These are phyloP conservation scores for Globisporangium canariense DNA, from an alignment of 352 stramenopile species.

Conservation along the genomic window DNA sequence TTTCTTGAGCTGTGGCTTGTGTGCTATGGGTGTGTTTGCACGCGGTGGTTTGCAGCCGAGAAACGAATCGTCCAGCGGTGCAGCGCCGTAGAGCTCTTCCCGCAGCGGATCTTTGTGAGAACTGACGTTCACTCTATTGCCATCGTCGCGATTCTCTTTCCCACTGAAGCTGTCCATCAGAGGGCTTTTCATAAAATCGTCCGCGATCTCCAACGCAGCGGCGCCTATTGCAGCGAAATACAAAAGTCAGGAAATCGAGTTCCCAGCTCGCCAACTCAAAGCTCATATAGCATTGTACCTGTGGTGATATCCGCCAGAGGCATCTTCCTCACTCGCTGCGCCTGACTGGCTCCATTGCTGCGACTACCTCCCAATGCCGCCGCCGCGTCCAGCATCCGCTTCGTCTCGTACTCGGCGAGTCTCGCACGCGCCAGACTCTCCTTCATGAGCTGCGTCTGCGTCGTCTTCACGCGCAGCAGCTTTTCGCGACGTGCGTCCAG, in stretches of 20 bases:
- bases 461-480: conserved; percentile 74
- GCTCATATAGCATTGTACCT: conserved; percentile 26
- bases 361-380: not conserved
- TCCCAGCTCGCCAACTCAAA: not conserved
- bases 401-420: conserved; percentile 56
- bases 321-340: conserved; percentile 27
- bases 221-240: conserved; percentile 33
- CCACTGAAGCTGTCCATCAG: conserved; percentile 63
- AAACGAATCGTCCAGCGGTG: conserved; percentile 43
- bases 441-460: conserved; percentile 68
- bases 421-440: conserved; percentile 54
- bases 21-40: not conserved
- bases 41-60: conserved; percentile 37
- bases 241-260: not conserved
- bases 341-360: not conserved
- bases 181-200: conserved; percentile 74
- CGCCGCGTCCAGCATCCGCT: conserved; percentile 22
- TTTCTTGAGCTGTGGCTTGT: conserved; percentile 21
- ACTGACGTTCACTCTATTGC: not conserved
- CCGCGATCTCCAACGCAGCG: conserved; percentile 75
- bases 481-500: conserved; percentile 51
- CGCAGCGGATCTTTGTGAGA: conserved; percentile 35
- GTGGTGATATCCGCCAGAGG: conserved; percentile 50
- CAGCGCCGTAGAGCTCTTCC: conserved; percentile 62
- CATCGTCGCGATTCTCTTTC: conserved; percentile 5